Percentiles rank a stretch among this genome's conserved stretches.
phyloP scores from a whole-genome alignment of 306 rosid genomes.

The Quercus glauca region DNA sequence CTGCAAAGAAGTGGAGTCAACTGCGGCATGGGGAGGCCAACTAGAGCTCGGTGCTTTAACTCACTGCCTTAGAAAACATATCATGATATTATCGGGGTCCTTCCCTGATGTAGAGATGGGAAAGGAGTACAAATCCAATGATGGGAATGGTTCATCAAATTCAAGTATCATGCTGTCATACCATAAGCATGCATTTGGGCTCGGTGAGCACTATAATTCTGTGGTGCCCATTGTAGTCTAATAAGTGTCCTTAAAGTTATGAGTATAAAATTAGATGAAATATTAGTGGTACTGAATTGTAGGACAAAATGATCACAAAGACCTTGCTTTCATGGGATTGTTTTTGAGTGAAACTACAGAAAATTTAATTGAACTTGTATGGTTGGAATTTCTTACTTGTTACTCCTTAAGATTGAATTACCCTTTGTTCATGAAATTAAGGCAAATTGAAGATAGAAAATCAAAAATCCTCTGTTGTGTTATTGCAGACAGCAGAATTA shows the following conservation, averaged over 20 bases:
- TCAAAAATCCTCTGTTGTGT: neutral
- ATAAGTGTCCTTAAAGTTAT: slow-evolving; percentile 5
- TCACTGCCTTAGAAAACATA: slow-evolving; percentile 74
- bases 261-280: neutral
- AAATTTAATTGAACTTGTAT: neutral
- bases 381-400: neutral
- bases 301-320: neutral
- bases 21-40: slow-evolving; percentile 98
- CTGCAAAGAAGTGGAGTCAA: slow-evolving; percentile 83
- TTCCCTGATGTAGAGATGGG: slow-evolving; percentile 99
- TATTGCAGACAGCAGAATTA: no score
- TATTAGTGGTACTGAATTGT: neutral
- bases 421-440: neutral
- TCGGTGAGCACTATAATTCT: slow-evolving; percentile 94
- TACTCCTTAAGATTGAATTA: neutral
- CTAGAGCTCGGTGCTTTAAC: slow-evolving; percentile 92
- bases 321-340: neutral
- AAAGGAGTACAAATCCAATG: slow-evolving; percentile 67
- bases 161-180: slow-evolving; percentile 74
- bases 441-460: neutral
- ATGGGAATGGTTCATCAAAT: slow-evolving; percentile 26
- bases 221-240: slow-evolving; percentile 57
- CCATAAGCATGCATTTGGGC: slow-evolving; percentile 93
- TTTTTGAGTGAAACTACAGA: neutral
- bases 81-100: slow-evolving; percentile 86